phyloP scores from a whole-genome alignment of 2,329 filamentous ascomycete species.

The Cladosporium sp. region DNA sequence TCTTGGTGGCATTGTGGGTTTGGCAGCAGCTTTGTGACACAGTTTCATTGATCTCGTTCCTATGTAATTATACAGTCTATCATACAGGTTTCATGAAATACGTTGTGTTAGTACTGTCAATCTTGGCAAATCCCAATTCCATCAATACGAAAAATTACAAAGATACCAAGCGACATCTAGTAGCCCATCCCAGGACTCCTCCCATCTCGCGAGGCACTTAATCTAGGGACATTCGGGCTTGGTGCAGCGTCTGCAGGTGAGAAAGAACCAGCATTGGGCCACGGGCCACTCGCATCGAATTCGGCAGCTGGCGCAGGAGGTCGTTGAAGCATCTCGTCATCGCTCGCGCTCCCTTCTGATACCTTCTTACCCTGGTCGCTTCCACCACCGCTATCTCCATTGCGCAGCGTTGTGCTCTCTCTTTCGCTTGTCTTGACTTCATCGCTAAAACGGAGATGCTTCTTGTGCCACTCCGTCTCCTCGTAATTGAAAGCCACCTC shows the following conservation, averaged over 20 bases:
- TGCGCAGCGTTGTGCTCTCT: conserved; percentile 19
- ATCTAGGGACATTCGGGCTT: conserved; percentile 1
- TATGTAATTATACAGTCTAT: neutral
- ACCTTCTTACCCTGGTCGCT: neutral
- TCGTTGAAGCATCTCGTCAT: neutral
- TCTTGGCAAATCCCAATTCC: neutral
- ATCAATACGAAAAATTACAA: neutral
- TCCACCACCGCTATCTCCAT: conserved; percentile 38
- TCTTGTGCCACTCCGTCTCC: conserved; percentile 30
- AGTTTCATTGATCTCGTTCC: too few species aligned
- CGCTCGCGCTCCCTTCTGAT: neutral
- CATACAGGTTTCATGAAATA: neutral
- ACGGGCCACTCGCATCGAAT: conserved; percentile 5
- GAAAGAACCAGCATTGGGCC: neutral
- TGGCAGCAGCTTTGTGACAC: neutral
- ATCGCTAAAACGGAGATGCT: conserved; percentile 26
- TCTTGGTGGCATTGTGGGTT: conserved; percentile 23
- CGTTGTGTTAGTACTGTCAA: neutral
- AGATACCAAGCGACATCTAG: neutral
- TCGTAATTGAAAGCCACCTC: conserved; percentile 50
- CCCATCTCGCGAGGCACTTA: conserved; percentile 1
- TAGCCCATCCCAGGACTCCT: neutral
- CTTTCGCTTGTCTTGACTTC: conserved; percentile 25
- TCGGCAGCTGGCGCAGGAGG: neutral
- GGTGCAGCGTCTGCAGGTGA: neutral